Base-by-base conservation (phyloP, 306 rosid genomes). In the Inga oerstediana region DNA sequence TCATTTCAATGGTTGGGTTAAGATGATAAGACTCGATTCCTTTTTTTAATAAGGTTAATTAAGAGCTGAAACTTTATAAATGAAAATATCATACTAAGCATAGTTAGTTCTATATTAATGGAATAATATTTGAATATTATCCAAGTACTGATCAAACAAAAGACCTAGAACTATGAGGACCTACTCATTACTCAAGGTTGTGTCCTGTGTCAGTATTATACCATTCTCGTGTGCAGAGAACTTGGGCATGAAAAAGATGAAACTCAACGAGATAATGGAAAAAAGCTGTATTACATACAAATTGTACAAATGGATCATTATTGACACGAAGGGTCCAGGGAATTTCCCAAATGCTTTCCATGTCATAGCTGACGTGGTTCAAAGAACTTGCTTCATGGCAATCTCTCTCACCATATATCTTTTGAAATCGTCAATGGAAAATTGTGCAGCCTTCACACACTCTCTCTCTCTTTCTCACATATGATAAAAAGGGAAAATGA, bases 291-390 rank as follows among this genome's bases (percentile, higher is more conserved):
- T 20, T 41, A 2, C 14, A 19, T 71, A 35, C 75, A 71, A 22
- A 30, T 71, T 43, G 75, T 43, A 13, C 72, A 51, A 41, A 37
- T 71, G 59, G 83, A 72, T 62, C n/a, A 70, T 66, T n/a, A 69
- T 67, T 30, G 84, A 65, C 83, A 79, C 69, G 79, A 30, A 15
- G 74, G 89, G 70, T 80, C 81, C 61, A 52, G 54, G 22, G 9
- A 52, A 22, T 77, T 64, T 16, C 43, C 79, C 22, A 69, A 88
- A 69, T 90, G 97, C 88, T 71, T 86, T 86, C 89, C 92, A 84
- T 79, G 89, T 86, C 93, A 90, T 83, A 65, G 82, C 82, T 88
- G 89, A 79, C 80, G 44, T 54, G 81, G 66, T 75, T 89, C 74
- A 75, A 74, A 22, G 73, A 45, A 45, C 15, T 13, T 58, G 54